Conservation (phyloP, 2,329 filamentous ascomycete species). For the Annulohypoxylon truncatum region DNA sequence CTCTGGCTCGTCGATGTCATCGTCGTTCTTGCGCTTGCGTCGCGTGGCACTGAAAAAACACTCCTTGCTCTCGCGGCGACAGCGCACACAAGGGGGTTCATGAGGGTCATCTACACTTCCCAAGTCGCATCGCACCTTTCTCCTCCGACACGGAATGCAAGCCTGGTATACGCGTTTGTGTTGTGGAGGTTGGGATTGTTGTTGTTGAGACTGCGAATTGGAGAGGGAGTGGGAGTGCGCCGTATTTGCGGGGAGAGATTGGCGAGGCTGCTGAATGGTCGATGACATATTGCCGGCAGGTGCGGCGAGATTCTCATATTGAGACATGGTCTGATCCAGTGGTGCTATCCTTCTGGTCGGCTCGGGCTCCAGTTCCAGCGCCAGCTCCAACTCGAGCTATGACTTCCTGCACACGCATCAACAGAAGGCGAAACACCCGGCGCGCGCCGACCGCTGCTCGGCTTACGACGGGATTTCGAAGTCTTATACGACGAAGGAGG, state of each 20-base stretch:
- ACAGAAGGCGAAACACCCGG: conserved; percentile 26
- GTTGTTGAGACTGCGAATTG: conserved; percentile 19
- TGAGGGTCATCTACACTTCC: conserved; percentile 91
- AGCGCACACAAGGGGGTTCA: conserved; percentile 93
- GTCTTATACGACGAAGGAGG: conserved; percentile 43
- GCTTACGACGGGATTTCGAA: conserved; percentile 52
- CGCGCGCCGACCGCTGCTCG: conserved; percentile 44
- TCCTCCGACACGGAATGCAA: conserved; percentile 70
- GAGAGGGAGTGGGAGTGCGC: conserved; percentile 27
- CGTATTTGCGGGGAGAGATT: conserved; percentile 37
- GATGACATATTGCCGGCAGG: conserved; percentile 35
- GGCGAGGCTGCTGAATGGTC: conserved; percentile 33
- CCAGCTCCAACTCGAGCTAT: conserved; percentile 32
- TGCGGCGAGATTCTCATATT: conserved; percentile 38
- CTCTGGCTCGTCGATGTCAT: conserved; percentile 67
- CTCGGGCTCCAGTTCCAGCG: conserved; percentile 17
- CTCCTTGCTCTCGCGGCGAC: conserved; percentile 93
- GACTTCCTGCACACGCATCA: conserved; percentile 30
- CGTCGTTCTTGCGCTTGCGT: conserved; percentile 84
- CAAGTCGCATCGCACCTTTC: conserved; percentile 72
- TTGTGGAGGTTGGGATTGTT: conserved; percentile 49
- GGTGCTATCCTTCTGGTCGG: conserved; percentile 34
- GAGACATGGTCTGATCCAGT: conserved; percentile 40
- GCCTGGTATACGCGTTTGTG: conserved; percentile 74
- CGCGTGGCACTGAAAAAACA: conserved; percentile 97